Base-by-base conservation (phyloP, 148 eudicot genomes). In the Vaccinium corymbosum region DNA sequence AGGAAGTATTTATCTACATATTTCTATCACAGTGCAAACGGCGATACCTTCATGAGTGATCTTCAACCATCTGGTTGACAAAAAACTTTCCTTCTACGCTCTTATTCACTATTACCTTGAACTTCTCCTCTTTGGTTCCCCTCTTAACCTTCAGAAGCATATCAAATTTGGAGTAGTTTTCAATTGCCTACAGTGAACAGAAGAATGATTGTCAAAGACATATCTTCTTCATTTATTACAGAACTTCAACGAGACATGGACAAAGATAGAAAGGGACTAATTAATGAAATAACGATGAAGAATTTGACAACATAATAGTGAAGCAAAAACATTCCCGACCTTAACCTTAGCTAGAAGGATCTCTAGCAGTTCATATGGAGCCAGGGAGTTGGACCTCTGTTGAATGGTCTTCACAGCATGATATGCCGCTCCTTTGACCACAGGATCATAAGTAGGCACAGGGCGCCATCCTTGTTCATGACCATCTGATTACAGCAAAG, bases 331-430 rank as follows among this genome's bases (percentile, higher is more conserved):
- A 0, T 12, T 38, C 29, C 79, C 12, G 72, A 89, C 93, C 93
- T 91, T 85, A 12, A 88, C 87, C 90, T 89, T 88, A 64, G 91
- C 93, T 84, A 88, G 87, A 32, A 89, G 86, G 79, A 91, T 82
- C 64, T 91, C 90, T 29, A 89, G 87, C 79, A 91, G 89, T 80
- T 89, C 82, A 78, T 89, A 88, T 16, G 86, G 88, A 17, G 25
- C 80, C 70, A 86, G 48, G 20, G 82, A 84, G 80, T 91, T 88
- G 70, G 88, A 88, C 83, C 86, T 88, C 79, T 80, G 82, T 82
- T 88, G 90, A 82, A 91, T 88, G 81, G 81, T 75, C 87, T 75
- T 88, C 48, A 91, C 88, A 84, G 90, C 93, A 68, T 84, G 87
- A 80, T 78, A 73, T 64, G 91, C 93, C 75, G 93, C 93, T 87